Percentiles rank a stretch among this genome's conserved stretches.
Evolutionary conservation across 2,329 filamentous ascomycete genomes (phyloP).

Genomic region (Aureobasidium sp.): DNA sequence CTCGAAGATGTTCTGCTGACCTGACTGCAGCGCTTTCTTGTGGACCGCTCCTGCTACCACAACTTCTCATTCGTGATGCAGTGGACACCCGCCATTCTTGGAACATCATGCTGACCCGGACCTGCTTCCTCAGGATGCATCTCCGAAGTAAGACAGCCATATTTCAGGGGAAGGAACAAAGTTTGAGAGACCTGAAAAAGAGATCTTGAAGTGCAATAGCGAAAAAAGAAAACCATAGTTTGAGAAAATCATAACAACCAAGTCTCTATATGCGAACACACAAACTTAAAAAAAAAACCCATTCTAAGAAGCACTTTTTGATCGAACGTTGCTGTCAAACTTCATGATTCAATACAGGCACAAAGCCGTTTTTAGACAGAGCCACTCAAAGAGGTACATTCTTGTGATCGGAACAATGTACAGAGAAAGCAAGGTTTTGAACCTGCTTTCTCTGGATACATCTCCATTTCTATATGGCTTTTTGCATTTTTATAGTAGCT

Average conservation of each 20-base stretch:
- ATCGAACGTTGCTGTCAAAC: too few relatives aligned
- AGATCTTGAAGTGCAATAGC: background rate
- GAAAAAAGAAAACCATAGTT: too few relatives aligned
- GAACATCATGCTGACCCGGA: background rate
- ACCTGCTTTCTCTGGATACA: background rate
- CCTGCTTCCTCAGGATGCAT: background rate
- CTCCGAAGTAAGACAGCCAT: background rate
- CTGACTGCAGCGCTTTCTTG: background rate
- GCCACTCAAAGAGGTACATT: too few relatives aligned
- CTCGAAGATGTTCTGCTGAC: background rate
- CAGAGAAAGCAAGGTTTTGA: background rate
- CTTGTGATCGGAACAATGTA: background rate
- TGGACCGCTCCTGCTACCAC: background rate
- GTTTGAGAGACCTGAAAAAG: background rate
- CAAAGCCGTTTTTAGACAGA: too few relatives aligned
- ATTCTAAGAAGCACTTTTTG: too few relatives aligned
- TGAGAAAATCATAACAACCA: background rate
- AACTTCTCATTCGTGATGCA: too few relatives aligned
- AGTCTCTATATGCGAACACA: background rate
- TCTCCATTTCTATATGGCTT: background rate
- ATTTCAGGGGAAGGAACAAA: background rate
- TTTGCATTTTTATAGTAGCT: background rate
- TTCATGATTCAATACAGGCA: too few relatives aligned
- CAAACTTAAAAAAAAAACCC: too few relatives aligned
- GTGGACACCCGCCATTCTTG: background rate